Base-by-base conservation (phyloP, 2,329 filamentous ascomycete genomes). In the Metarhizium guizhouense region DNA sequence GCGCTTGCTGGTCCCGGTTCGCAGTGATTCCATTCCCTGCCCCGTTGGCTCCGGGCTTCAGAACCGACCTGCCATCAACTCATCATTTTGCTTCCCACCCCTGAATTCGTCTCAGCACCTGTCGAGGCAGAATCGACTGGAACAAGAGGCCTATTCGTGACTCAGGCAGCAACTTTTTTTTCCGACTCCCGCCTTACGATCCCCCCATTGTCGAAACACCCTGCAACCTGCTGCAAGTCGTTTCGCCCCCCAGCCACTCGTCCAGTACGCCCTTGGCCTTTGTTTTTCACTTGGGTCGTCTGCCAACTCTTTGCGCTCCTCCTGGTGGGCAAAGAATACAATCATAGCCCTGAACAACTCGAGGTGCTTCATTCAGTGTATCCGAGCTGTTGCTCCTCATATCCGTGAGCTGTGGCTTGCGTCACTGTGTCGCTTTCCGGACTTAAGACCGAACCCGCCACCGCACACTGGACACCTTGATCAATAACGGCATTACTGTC, bases 101-200 rank as follows among this genome's bases (percentile, higher is more conserved):
- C 38, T 40, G 20, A n/a, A 45, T 20, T 16, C n/a, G 6, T 16
- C 42, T 29, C 40, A 10, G 34, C 34, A 40, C 5, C 14, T 43
- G 42, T n/a, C 16, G 14, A 55, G 48, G 42, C 42, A 25, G 40
- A 52, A 30, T 42, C 49, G 49, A 34, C 32, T 32, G 51, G 53
- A 36, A 51, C 53, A 65, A 68, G 66, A 67, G 67, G 53, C 52
- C 53, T 1, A 34, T 53, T 60, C 55, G 59, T 68, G 67, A 69
- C 68, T 70, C 66, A 71, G 69, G 69, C 69, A 70, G 62, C 67
- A 67, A 69, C 56, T 59, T 58, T 56, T 52, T 5, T 48, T n/a
- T 11, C 2, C 52, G 53, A 52, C 50, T 55, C 52, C 51, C 47
- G 34, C 40, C 55, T 53, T 57, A 54, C 47, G 14, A 14, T 36